These are phyloP conservation scores for Lyophyllum atratum DNA, from an alignment of 768 basidiomycete species.

Conservation along the genomic window DNA sequence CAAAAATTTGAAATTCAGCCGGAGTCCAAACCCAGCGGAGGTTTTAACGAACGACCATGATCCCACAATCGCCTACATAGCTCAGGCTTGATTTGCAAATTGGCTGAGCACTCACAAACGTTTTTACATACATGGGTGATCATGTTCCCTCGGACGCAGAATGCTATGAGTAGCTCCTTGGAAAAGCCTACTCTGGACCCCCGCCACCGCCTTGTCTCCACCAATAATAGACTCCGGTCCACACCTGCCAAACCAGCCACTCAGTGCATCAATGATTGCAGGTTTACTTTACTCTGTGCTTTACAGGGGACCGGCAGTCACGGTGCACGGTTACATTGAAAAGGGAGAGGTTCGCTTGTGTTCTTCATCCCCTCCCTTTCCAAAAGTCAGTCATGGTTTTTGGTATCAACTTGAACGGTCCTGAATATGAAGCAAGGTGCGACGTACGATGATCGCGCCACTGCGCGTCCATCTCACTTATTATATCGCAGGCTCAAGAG, in stretches of 20 bases:
- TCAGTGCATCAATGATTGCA: constrained; percentile 7
- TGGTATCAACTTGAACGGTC: constrained; percentile 30
- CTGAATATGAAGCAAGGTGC: constrained; percentile 43
- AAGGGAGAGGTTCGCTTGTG: neutral
- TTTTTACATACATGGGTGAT: too few relatives aligned
- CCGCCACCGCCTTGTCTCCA: constrained; percentile 1
- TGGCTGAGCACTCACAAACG: too few relatives aligned
- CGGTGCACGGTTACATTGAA: constrained; percentile 11
- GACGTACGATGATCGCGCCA: neutral
- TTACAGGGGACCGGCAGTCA: constrained; percentile 6
- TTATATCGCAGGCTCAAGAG: constrained; percentile 33
- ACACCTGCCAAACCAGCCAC: neutral
- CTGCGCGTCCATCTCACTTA: neutral
- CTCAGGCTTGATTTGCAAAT: too few relatives aligned
- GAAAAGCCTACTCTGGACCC: constrained; percentile 1
- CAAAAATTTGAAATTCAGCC: neutral
- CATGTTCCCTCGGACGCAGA: too few relatives aligned
- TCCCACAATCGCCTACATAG: too few relatives aligned
- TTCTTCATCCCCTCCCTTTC: constrained; percentile 4
- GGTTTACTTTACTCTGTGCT: constrained; percentile 8
- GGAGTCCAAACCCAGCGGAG: too few relatives aligned
- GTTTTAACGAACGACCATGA: too few relatives aligned
- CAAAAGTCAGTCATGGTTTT: constrained; percentile 24
- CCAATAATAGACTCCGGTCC: constrained; percentile 1
- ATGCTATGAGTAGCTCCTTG: too few relatives aligned